Conservation (phyloP, 2,329 filamentous ascomycete genomes). For the Thermochaetoides dissita region DNA sequence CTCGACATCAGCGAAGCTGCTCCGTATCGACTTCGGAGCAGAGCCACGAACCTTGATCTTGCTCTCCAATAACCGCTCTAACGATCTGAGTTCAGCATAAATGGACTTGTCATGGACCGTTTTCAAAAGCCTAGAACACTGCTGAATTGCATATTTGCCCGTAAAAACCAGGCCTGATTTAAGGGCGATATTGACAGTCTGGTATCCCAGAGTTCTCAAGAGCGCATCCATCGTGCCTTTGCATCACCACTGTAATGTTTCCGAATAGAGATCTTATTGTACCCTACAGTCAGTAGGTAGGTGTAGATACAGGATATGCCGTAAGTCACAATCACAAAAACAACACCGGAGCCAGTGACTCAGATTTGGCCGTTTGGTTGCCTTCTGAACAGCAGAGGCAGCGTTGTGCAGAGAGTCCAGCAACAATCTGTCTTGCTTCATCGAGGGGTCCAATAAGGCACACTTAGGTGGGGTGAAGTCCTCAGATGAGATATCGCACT, state of each 20-base stretch:
- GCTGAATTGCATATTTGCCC: conserved; percentile 68
- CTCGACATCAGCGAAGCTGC: too few species aligned
- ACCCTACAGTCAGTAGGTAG: too few species aligned
- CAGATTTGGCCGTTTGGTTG: not conserved
- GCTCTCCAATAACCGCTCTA: conserved; percentile 63
- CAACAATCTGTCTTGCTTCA: too few species aligned
- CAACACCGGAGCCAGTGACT: too few species aligned
- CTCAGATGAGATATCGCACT: not conserved
- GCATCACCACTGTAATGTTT: conserved; percentile 4
- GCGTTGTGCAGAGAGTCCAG: too few species aligned
- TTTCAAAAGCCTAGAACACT: conserved; percentile 66
- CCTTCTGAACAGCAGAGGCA: not conserved
- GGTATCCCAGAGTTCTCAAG: conserved; percentile 38
- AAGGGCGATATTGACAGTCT: conserved; percentile 87
- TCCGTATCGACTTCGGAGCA: conserved; percentile 11
- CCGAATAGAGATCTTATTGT: not conserved
- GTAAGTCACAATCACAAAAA: too few species aligned
- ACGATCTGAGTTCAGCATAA: conserved; percentile 49
- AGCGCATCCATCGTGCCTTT: conserved; percentile 53
- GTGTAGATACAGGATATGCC: too few species aligned
- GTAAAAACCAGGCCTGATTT: conserved; percentile 75
- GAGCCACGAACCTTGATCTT: conserved; percentile 57
- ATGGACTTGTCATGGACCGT: conserved; percentile 58
- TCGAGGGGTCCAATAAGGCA: conserved; percentile 3
- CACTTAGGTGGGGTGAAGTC: not conserved